Base-by-base conservation (phyloP, 73 alveolate species). In the Paramecium tetraurelia region DNA sequence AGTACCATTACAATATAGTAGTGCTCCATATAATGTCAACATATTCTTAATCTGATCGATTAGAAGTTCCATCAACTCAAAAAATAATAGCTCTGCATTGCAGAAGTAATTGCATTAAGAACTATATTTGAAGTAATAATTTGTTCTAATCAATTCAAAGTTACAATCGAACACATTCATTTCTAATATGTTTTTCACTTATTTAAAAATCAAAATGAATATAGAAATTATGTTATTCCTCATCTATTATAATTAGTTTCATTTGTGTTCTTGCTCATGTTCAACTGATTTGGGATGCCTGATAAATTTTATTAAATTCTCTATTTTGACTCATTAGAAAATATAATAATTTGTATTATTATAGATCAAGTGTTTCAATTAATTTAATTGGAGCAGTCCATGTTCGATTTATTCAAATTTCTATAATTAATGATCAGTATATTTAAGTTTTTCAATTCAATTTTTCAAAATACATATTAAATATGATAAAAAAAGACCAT, bases 91-190 rank as follows among this genome's bases (percentile, higher is more conserved):
- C 92, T 93, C 20, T 92, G 40, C 16, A 92, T 10, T 9, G 89
- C 94, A 46, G 94, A 38, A 5, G 83, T 31, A 2, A 94, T 59
- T 18, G 95, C 84, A 58, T 95, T 95, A 24, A 53, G 27, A 29
- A 93, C 27, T 1, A 95, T 94, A 46, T 63, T 68, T 1, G 59
- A 35, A 35, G 93, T 50, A 50, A 95, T 92, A 31, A 94, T 33
- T 36, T 93, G 44, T 27, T 27, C n/a, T 27, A 1, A 27, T 27
- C 31, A 27, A 22, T 58, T 58, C 72, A 18, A 27, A 27, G 31
- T 27, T 27, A 27, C 31, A 27, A 27, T 27, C 31, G 2, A 27
- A 27, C 31, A n/a, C 31, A 27, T 1, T 27, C 1, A 27, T 27
- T 27, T 27, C 31, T 27, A 27, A 27, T 27, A n/a, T 27, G 1